These are phyloP conservation scores for Heliamphora pulchella DNA, from an alignment of 179 eudicot species.

Conservation along the genomic window DNA sequence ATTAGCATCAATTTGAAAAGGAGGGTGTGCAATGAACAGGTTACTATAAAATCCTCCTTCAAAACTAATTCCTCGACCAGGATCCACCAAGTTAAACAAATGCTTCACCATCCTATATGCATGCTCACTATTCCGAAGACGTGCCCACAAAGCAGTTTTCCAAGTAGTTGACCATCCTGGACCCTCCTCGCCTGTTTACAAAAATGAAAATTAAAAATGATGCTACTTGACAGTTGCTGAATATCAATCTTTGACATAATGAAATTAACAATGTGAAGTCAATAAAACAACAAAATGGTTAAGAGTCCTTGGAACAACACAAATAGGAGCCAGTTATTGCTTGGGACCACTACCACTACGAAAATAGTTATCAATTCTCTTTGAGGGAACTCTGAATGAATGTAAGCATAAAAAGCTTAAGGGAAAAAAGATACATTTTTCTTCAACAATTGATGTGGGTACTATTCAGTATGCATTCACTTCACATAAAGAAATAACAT, in stretches of 20 bases:
- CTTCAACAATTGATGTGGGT: not conserved
- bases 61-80: slow-evolving; percentile 44
- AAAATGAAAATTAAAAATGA: not conserved
- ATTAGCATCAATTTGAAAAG: slow-evolving; percentile 94
- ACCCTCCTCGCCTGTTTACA: slow-evolving; percentile 59
- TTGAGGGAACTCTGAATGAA: not conserved
- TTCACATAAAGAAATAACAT: not conserved
- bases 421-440: not conserved
- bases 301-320: not conserved
- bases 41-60: slow-evolving; percentile 92
- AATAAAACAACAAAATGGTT: not conserved
- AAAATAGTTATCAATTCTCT: not conserved
- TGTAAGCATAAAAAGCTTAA: not conserved
- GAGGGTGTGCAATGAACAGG: slow-evolving; percentile 84
- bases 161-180: slow-evolving; percentile 97
- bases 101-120: slow-evolving; percentile 89
- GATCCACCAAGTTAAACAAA: slow-evolving; percentile 75
- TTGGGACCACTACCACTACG: not conserved
- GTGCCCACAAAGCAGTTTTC: slow-evolving; percentile 87
- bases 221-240: not conserved
- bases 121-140: slow-evolving; percentile 48
- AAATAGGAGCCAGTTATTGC: not conserved
- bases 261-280: not conserved
- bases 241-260: not conserved
- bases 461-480: not conserved